Base-by-base conservation (phyloP, 352 stramenopile species). In the Pythium chondricola region DNA sequence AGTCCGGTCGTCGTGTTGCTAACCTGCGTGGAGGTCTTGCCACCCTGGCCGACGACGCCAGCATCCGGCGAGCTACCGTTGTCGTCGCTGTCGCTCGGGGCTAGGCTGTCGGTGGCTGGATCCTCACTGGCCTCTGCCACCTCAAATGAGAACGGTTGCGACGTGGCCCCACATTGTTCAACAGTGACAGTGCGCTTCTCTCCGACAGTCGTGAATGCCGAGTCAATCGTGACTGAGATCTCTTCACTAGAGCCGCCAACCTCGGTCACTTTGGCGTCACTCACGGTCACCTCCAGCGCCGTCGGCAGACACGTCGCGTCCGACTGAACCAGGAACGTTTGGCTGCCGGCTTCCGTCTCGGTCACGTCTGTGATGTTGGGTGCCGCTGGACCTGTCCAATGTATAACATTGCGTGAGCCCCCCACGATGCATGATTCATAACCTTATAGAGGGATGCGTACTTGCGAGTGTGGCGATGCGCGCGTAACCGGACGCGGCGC, bases 11-110 rank as follows among this genome's bases (percentile, higher is more conserved):
- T 43, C 1, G 56, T 7, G 36, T 82, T 65, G 18, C 55, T 48
- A 38, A 84, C 65, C 60, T 93, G 74, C 2, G 69, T 83, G n/a
- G n/a, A n/a, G n/a, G 61, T 69, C 8, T 29, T 25, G 0, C 44
- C 17, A 3, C 32, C 61, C 49, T 42, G 26, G 33, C 22, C 22
- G 18, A 27, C 26, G 32, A 42, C 32, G 43, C 10, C 13, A 17
- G 24, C 41, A 17, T 6, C 36, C 31, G 35, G 35, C 10, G 24
- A 35, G 35, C 31, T 49, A 1, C 6, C 16, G 6, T 39, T 31
- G 30, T 26, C 18, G 13, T 44, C 52, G 11, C 27, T 43, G 7
- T 48, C 47, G 0, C 46, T 67, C 5, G 25, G 16, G 41, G 24
- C 32, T 17, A 4, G 26, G 3, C 13, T 13, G 22, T 43, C 20